Evolutionary conservation across 2,329 filamentous ascomycete species (phyloP).

Genomic region (Paecilomyces formosus): DNA sequence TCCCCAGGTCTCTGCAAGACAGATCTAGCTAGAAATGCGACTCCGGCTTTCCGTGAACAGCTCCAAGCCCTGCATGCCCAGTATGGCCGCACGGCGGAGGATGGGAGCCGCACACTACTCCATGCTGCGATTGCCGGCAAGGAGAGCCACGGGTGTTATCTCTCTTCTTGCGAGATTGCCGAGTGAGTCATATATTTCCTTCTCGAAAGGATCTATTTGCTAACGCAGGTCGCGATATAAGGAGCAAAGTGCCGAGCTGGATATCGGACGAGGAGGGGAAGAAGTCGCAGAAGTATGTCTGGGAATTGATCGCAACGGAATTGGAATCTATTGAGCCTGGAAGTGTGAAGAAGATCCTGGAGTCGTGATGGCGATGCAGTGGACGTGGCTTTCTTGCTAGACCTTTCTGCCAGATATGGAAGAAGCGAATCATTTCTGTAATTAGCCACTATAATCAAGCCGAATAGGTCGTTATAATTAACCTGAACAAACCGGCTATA

Average conservation of each 20-base stretch:
- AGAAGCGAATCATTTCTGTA: neutral
- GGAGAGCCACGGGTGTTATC: slow-evolving; percentile 17
- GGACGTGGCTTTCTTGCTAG: no score
- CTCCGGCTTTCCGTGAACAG: slow-evolving; percentile 14
- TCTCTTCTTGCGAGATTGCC: slow-evolving; percentile 2
- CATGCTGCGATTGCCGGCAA: slow-evolving; percentile 17
- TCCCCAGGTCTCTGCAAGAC: slow-evolving; percentile 23
- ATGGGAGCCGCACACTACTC: slow-evolving; percentile 22
- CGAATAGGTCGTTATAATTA: no score
- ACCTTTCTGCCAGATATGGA: neutral
- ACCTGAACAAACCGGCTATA: no score
- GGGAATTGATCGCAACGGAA: slow-evolving; percentile 1
- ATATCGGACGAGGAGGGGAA: slow-evolving; percentile 2
- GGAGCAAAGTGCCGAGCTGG: slow-evolving; percentile 3
- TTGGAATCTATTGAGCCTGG: slow-evolving; percentile 5
- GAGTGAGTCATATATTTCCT: slow-evolving; percentile 2
- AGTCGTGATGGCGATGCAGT: neutral
- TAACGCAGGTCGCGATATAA: neutral
- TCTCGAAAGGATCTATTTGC: neutral
- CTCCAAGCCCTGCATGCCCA: slow-evolving; percentile 13
- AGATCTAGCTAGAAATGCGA: slow-evolving; percentile 15
- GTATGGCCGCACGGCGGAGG: slow-evolving; percentile 19
- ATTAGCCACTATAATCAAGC: neutral
- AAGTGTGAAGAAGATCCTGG: neutral
- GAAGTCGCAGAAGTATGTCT: slow-evolving; percentile 1